Evolutionary conservation across 129 eudicot genomes (phyloP), one percentile per base, ranked within the genome.

Genomic region (Pulicaria dysenterica): DNA sequence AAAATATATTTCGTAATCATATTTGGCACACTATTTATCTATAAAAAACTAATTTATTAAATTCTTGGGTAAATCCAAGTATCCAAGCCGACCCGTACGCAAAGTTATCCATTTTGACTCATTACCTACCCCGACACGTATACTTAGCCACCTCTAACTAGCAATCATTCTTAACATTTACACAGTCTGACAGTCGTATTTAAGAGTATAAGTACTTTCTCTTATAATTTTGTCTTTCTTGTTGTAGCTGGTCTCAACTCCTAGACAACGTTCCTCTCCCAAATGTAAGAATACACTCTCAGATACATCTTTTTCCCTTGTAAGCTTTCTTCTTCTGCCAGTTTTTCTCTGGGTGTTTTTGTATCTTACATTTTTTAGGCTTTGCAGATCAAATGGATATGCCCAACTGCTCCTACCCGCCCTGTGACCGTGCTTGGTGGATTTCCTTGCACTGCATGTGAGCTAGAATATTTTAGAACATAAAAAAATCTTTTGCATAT

Each of bases 371-470:
- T 42, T 10, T 3, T 17, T 24, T 40, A 70, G 4, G 45, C 5
- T 64, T 44, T 73, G 73, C 81, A 95, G 99, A 87, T 95, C 58
- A 95, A 95, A 70, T 95, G 96, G 96, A 95, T 95, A 64, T 95
- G 99, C 69, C 99, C 99, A 65, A 95, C 99, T 66, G 99, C 99
- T 77, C 99, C 99, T 44, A 95, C 97, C 74, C 97, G 99, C 16
- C 96, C 97, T 1, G 97, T 95, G 78, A 82, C 94, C 13, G 68
- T 85, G 72, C 91, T 95, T 69, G 99, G 99, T 70, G 99, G 99
- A 79, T 90, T 84, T 69, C 84, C 96, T 58, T 95, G 97, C 84
- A 77, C 96, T 67, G 97, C 99, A 59, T 95, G 99, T 91, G 82
- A 84, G 90, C 76, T 66, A 43, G 45, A 42, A 47, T 19, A 79